Conservation (phyloP, 2,329 filamentous ascomycete genomes). For the Sclerotinia borealis region DNA sequence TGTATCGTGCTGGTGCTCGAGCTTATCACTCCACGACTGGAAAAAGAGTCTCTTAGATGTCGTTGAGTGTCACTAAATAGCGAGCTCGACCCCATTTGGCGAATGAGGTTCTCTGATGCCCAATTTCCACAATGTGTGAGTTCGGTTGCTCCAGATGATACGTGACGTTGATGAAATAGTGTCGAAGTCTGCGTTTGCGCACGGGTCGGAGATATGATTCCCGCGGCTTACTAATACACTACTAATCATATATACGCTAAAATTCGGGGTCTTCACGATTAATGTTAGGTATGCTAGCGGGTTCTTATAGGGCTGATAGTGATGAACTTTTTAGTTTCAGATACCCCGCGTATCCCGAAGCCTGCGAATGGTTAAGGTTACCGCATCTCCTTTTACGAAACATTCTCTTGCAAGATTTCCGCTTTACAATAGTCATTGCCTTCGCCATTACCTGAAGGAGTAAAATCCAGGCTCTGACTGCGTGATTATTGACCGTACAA, state of each 20-base stretch:
- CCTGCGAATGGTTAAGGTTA: too few relatives aligned
- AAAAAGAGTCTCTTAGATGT: too few relatives aligned
- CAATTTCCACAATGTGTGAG: too few relatives aligned
- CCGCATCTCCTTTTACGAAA: too few relatives aligned
- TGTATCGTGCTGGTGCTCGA: not conserved
- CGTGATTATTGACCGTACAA: too few relatives aligned
- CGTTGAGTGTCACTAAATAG: too few relatives aligned
- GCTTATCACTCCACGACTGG: not conserved
- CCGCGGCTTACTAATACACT: not conserved
- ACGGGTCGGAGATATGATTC: not conserved
- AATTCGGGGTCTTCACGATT: not conserved
- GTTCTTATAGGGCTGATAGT: not conserved
- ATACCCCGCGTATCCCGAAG: too few relatives aligned
- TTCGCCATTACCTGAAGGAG: not conserved
- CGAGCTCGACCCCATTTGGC: too few relatives aligned
- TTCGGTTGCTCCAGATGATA: too few relatives aligned
- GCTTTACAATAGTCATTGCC: not conserved
- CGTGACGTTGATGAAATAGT: not conserved
- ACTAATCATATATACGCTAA: too few relatives aligned
- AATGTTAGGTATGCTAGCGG: not conserved
- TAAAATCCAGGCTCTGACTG: not conserved
- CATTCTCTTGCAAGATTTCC: not conserved
- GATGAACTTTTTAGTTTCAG: too few relatives aligned
- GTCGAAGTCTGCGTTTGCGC: not conserved
- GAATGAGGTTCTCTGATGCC: too few relatives aligned